Conservation (phyloP, 2,329 filamentous ascomycete genomes). For the Cladorrhinum sp. region DNA sequence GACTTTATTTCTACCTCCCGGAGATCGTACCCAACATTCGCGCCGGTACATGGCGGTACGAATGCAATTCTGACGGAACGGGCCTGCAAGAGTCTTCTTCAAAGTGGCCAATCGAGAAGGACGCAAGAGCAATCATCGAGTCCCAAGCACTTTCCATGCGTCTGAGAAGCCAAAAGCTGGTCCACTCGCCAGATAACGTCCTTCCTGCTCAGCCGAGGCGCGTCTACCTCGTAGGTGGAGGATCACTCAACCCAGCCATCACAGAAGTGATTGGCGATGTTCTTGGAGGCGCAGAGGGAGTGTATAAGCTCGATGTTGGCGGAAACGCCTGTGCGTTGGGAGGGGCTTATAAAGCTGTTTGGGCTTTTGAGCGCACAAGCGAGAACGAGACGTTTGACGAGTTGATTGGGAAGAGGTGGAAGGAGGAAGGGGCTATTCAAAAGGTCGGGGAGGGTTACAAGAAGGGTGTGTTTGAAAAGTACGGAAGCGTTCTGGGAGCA, state of each 20-base stretch:
- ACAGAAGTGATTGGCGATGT: conserved; percentile 82
- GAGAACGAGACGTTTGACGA: conserved; percentile 79
- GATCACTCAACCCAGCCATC: conserved; percentile 85
- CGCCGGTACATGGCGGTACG: conserved; percentile 83
- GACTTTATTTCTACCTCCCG: conserved; percentile 90
- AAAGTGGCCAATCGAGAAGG: conserved; percentile 57
- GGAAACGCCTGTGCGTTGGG: conserved; percentile 93
- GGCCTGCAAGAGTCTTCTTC: conserved; percentile 40
- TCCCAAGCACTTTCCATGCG: conserved; percentile 92
- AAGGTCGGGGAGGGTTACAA: conserved; percentile 80
- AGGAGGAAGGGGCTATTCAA: conserved; percentile 76
- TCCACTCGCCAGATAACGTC: conserved; percentile 49
- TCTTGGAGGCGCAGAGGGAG: conserved; percentile 81
- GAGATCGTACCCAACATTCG: conserved; percentile 93
- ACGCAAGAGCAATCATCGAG: conserved; percentile 85
- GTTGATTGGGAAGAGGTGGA: conserved; percentile 79
- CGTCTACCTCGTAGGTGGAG: conserved; percentile 92
- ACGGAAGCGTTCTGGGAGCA: conserved; percentile 71
- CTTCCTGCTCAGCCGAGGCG: conserved; percentile 82
- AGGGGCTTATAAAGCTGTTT: conserved; percentile 92
- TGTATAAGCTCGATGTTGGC: conserved; percentile 90
- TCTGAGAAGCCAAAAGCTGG: conserved; percentile 75
- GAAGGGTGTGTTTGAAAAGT: conserved; percentile 69
- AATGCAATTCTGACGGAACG: conserved; percentile 51
- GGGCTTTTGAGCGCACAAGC: conserved; percentile 69